phyloP scores from a whole-genome alignment of 495 filamentous ascomycete species.

The Saxispiralis lemnorum region DNA sequence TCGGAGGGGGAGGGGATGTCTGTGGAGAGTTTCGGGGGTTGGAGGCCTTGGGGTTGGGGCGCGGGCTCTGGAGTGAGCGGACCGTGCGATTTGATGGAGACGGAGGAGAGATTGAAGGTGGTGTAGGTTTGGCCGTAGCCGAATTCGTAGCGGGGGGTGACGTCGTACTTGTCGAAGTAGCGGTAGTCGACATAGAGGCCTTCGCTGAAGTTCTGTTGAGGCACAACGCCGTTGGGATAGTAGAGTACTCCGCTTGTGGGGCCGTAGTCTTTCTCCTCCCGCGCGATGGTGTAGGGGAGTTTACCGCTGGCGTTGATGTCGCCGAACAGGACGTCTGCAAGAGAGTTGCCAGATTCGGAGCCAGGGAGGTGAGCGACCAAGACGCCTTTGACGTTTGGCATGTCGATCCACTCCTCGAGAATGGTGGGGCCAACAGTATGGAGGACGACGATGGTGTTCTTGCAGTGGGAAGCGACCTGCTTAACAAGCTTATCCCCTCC shows the following conservation, averaged over 20 bases:
- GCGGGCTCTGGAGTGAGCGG: slow-evolving; percentile 25
- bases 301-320: slow-evolving; percentile 71
- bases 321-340: slow-evolving; percentile 73
- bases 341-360: slow-evolving; percentile 73
- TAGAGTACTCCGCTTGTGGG: slow-evolving; percentile 59
- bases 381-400: slow-evolving; percentile 62
- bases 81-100: slow-evolving; percentile 28
- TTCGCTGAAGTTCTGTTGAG: slow-evolving; percentile 73
- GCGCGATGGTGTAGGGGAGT: slow-evolving; percentile 81
- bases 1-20: slow-evolving; percentile 37
- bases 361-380: slow-evolving; percentile 78
- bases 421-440: slow-evolving; percentile 81
- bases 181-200: slow-evolving; percentile 82
- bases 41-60: slow-evolving; percentile 33
- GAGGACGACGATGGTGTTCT: slow-evolving; percentile 64
- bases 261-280: slow-evolving; percentile 64
- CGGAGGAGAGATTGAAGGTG: slow-evolving; percentile 48
- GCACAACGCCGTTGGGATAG: slow-evolving; percentile 49
- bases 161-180: slow-evolving; percentile 59
- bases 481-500: slow-evolving; percentile 57
- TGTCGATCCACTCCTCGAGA: slow-evolving; percentile 68
- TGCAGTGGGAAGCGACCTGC: slow-evolving; percentile 53
- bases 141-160: slow-evolving; percentile 57
- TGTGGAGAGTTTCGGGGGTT: slow-evolving; percentile 44
- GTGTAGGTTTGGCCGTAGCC: slow-evolving; percentile 73